Evolutionary conservation across 1,284 basidiomycete genomes (phyloP), one percentile per base, ranked within the genome.

Genomic region (Moesziomyces sp.): DNA sequence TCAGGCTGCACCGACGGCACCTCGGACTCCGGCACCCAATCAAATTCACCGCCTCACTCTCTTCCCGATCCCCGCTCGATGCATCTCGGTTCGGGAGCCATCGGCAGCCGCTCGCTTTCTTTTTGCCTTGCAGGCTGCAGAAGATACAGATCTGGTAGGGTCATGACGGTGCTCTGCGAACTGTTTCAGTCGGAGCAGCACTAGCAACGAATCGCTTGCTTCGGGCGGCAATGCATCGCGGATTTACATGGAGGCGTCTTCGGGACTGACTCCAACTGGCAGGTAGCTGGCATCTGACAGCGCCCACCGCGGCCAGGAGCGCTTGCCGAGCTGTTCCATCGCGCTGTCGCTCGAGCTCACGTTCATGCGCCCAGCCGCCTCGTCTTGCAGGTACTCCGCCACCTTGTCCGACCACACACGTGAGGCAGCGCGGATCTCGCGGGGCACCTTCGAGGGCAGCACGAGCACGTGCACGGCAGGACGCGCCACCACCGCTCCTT

Each of bases 381-480:
- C 34, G 42, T 52, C 62, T 45, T 63, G 61, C 21, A 70, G 47
- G 35, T 59, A 60, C 10, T 51, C 61, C 34, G 52, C 59, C 35
- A 71, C 46, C 26, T 66, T 64, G 40, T 73, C 67, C 42, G 70
- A 76, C 58, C 72, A 73, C 16, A 64, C 64, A 23, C 80, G 75
- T 9, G 74, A 59, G 11, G 73, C 58, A 5, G 71, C 54, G 14
- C 55, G 55, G 2, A 82, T 40, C 43, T 82, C 80, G 30, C 52
- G 19, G 16, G 80, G 80, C 8, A 75, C 40, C 51, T 65, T 58
- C 3, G 64, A 75, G 1, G 80, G 80, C 10, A 75, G 64, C 13
- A 77, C 61, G 23, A 82, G 47, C n/a, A 79, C 73, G 52, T 81
- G 79, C n/a, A 76, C 67, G 5, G 76, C 71, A 8, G 75, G 62